These are phyloP conservation scores for Lipomyces kockii DNA, from an alignment of 805 yeast species.

Conservation along the genomic window DNA sequence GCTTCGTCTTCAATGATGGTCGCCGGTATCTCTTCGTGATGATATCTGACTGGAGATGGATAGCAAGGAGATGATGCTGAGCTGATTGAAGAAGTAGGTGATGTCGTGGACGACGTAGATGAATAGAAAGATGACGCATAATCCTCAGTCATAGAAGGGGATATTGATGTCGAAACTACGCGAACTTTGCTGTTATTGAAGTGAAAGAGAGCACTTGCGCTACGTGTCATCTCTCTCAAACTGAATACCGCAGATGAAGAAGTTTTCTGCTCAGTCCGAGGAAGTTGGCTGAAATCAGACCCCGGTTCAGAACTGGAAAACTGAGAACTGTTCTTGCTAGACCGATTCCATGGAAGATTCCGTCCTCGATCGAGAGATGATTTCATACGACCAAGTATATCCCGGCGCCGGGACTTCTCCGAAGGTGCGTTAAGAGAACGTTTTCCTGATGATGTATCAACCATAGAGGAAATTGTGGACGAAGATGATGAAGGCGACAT, in stretches of 20 bases:
- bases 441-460: neutral
- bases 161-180: neutral
- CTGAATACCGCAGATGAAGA: neutral
- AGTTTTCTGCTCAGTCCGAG: neutral
- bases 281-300: neutral
- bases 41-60: constrained; percentile 12
- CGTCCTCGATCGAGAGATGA: constrained; percentile 24
- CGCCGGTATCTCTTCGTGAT: constrained; percentile 12
- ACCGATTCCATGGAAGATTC: constrained; percentile 20
- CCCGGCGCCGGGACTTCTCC: neutral
- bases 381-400: constrained; percentile 20
- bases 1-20: constrained; percentile 19
- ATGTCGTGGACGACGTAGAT: constrained; percentile 3
- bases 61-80: constrained; percentile 15
- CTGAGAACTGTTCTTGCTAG: neutral
- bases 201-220: constrained; percentile 10
- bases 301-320: neutral
- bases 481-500: constrained; percentile 1
- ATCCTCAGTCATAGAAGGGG: neutral
- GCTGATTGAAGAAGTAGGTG: constrained; percentile 12
- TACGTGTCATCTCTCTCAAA: constrained; percentile 3
- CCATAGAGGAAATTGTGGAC: constrained; percentile 1
- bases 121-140: constrained; percentile 8
- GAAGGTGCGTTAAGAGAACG: neutral
- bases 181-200: constrained; percentile 5